Evolutionary conservation across 1,284 basidiomycete genomes (phyloP).

Genomic region (Volvariella surrecta): DNA sequence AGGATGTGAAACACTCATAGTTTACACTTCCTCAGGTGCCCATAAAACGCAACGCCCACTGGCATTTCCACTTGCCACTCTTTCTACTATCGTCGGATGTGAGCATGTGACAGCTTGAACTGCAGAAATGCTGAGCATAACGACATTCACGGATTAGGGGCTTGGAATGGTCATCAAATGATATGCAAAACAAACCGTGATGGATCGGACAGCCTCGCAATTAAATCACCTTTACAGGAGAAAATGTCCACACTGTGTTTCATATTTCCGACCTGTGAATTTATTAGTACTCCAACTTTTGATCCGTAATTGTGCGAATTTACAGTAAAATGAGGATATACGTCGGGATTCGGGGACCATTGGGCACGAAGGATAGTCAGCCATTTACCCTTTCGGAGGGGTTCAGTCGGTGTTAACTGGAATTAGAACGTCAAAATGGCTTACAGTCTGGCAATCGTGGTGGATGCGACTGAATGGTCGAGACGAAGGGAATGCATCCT

Average conservation of each 20-base stretch:
- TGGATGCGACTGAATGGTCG: conserved; percentile 51
- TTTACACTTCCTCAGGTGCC: conserved; percentile 45
- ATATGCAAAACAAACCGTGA: conserved; percentile 2
- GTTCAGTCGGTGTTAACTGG: too few species aligned
- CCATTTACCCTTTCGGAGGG: conserved; percentile 85
- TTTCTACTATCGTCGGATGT: conserved; percentile 66
- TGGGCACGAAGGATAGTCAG: conserved; percentile 65
- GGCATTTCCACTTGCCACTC: conserved; percentile 66
- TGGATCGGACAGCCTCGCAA: background rate
- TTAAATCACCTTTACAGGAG: conserved; percentile 46
- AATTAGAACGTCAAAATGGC: background rate
- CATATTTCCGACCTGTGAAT: conserved; percentile 61
- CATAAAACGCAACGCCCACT: conserved; percentile 75
- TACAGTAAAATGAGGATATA: conserved; percentile 75
- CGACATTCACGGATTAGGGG: background rate
- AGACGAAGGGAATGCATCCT: conserved; percentile 44
- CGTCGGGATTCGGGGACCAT: conserved; percentile 69
- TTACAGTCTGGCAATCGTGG: conserved; percentile 73
- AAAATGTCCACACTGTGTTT: conserved; percentile 66
- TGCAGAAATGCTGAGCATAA: conserved; percentile 54
- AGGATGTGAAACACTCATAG: background rate
- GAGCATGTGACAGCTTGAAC: conserved; percentile 80
- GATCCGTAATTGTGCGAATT: conserved; percentile 13
- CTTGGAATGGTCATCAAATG: too few species aligned
- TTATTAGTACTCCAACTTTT: background rate